These are phyloP conservation scores for Cladosporium sp. DNA, from an alignment of 2,329 filamentous ascomycete species.

Conservation along the genomic window DNA sequence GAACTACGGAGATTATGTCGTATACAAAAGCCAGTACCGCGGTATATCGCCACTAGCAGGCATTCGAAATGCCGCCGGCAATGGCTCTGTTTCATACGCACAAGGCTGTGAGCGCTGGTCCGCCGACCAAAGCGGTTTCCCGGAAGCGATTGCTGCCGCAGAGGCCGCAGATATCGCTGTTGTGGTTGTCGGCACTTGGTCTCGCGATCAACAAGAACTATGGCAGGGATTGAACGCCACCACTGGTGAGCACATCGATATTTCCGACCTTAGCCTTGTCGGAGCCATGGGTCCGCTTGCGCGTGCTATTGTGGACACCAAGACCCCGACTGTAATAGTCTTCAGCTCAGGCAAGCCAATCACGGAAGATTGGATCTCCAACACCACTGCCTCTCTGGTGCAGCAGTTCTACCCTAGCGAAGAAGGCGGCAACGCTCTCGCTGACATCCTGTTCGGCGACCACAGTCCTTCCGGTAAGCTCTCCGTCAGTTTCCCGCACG, in stretches of 20 bases:
- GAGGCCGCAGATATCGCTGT: constrained; percentile 66
- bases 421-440: constrained; percentile 76
- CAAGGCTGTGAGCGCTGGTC: constrained; percentile 72
- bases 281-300: constrained; percentile 47
- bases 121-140: constrained; percentile 62
- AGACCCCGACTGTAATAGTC: constrained; percentile 46
- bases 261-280: constrained; percentile 55
- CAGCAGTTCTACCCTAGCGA: constrained; percentile 60
- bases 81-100: constrained; percentile 60
- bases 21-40: constrained; percentile 30
- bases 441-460: constrained; percentile 70
- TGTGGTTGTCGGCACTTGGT: constrained; percentile 72
- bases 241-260: constrained; percentile 70
- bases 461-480: constrained; percentile 72
- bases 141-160: constrained; percentile 62
- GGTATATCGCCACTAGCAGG: constrained; percentile 30
- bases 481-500: constrained; percentile 66
- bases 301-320: constrained; percentile 62
- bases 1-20: constrained; percentile 33
- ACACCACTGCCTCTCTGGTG: constrained; percentile 55
- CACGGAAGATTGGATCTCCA: constrained; percentile 65
- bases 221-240: constrained; percentile 69
- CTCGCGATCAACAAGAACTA: constrained; percentile 66
- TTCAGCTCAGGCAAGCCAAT: constrained; percentile 75
- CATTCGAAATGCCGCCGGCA: constrained; percentile 49